These are phyloP conservation scores for Blastobotrys apis DNA, from an alignment of 1,139 yeast species.

Conservation along the genomic window DNA sequence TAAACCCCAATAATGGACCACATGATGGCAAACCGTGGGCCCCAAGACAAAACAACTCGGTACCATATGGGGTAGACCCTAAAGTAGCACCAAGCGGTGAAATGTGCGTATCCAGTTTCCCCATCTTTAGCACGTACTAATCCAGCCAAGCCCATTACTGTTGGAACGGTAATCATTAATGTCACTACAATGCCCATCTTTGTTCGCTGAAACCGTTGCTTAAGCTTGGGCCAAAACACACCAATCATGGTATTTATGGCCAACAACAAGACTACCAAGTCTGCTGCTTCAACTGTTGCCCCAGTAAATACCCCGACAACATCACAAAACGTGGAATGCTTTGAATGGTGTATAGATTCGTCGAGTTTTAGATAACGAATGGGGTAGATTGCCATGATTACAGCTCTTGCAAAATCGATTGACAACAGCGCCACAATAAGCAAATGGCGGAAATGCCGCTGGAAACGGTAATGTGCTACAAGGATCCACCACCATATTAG, in stretches of 20 bases:
- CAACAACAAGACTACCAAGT: constrained; percentile 69
- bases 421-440: constrained; percentile 60
- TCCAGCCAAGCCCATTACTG: constrained; percentile 44
- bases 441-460: constrained; percentile 62
- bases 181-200: constrained; percentile 37
- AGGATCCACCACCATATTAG: constrained; percentile 54
- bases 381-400: constrained; percentile 63
- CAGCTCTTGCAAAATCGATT: constrained; percentile 69
- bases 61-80: constrained; percentile 72
- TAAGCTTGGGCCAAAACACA: constrained; percentile 19
- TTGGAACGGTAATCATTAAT: background rate
- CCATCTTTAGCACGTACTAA: constrained; percentile 63
- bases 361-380: constrained; percentile 46
- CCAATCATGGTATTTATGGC: constrained; percentile 69
- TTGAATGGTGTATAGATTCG: constrained; percentile 42
- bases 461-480: constrained; percentile 37
- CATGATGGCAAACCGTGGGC: constrained; percentile 65
- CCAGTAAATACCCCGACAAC: constrained; percentile 77
- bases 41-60: constrained; percentile 70
- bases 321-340: constrained; percentile 45
- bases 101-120: constrained; percentile 25
- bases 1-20: constrained; percentile 59
- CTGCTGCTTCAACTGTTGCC: constrained; percentile 44
- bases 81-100: constrained; percentile 71
- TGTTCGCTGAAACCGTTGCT: constrained; percentile 47